Conservation (phyloP, 2,329 filamentous ascomycete species). For the Parastagonospora nodorum region DNA sequence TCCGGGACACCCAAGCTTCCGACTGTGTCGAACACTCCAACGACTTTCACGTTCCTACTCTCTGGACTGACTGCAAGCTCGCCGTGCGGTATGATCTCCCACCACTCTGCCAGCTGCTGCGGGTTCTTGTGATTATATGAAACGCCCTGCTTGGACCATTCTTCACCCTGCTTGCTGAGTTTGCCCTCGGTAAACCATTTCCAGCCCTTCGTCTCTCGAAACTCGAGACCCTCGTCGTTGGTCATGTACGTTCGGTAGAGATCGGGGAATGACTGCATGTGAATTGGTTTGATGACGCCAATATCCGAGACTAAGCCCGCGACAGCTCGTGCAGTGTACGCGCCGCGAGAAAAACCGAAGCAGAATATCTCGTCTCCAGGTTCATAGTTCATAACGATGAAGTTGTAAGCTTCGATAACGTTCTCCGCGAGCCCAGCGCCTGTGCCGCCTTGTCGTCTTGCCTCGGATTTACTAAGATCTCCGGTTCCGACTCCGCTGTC, state of each 20-base stretch:
- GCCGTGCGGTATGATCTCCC: conserved; percentile 44
- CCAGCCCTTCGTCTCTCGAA: conserved; percentile 36
- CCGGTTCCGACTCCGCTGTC: conserved; percentile 44
- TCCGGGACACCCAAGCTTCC: conserved; percentile 53
- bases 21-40: conserved; percentile 58
- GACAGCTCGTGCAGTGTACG: conserved; percentile 51
- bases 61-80: conserved; percentile 21
- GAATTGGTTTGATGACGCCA: conserved; percentile 53
- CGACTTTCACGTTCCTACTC: conserved; percentile 46
- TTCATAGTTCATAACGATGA: conserved; percentile 57
- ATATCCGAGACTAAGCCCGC: conserved; percentile 52
- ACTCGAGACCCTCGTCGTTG: conserved; percentile 31
- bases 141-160: conserved; percentile 17
- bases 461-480: conserved; percentile 30
- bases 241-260: conserved; percentile 48
- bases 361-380: conserved; percentile 56
- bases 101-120: conserved; percentile 26
- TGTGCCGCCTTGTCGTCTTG: conserved; percentile 45
- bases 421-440: conserved; percentile 54
- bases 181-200: conserved; percentile 45
- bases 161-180: conserved; percentile 24
- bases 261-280: conserved; percentile 51
- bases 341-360: conserved; percentile 54
- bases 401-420: conserved; percentile 57
- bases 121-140: conserved; percentile 25